Evolutionary conservation across 139 green algal species (phyloP), one percentile per base, ranked within the genome.

Genomic region (Spirogloea muscicola): DNA sequence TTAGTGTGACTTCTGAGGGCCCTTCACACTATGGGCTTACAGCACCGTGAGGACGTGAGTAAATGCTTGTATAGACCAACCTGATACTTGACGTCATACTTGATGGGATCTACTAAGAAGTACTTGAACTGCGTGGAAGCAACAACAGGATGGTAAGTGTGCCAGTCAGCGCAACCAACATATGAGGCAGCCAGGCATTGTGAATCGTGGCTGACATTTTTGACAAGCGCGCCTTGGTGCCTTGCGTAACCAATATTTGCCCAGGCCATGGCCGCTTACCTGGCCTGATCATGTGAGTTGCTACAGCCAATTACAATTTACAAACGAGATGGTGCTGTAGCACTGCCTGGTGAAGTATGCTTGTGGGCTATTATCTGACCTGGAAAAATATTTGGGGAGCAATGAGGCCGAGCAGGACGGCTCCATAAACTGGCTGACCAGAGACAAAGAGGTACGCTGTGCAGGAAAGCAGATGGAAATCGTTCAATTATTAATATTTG

Each of bases 21-120:
- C n/a, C n/a, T n/a, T n/a, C n/a, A n/a, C n/a, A n/a, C n/a, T n/a
- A n/a, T n/a, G n/a, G n/a, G n/a, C n/a, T n/a, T n/a, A n/a, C n/a
- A n/a, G n/a, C n/a, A n/a, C n/a, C n/a, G n/a, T n/a, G n/a, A n/a
- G n/a, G n/a, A n/a, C n/a, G n/a, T n/a, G n/a, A n/a, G n/a, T n/a
- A n/a, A n/a, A n/a, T n/a, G n/a, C n/a, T n/a, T n/a, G n/a, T n/a
- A n/a, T n/a, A n/a, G n/a, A 25, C 57, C 58, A 34, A 77, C 68
- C 70, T 82, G 74, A 80, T 94, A 94, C 82, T 95, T 94, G 58
- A 98, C 94, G 78, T 98, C 94, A 69, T 98, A 97, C 66, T 91
- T 90, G 66, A 98, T 90, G 43, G 94, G 94, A 86, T 98, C 94
- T 4, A 91, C 90, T 49, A 98, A 84, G 80, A 98, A 96, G 87